These are phyloP conservation scores for Selaginella moellendorffii DNA, from an alignment of 75 land plant genomes.

Conservation along the genomic window DNA sequence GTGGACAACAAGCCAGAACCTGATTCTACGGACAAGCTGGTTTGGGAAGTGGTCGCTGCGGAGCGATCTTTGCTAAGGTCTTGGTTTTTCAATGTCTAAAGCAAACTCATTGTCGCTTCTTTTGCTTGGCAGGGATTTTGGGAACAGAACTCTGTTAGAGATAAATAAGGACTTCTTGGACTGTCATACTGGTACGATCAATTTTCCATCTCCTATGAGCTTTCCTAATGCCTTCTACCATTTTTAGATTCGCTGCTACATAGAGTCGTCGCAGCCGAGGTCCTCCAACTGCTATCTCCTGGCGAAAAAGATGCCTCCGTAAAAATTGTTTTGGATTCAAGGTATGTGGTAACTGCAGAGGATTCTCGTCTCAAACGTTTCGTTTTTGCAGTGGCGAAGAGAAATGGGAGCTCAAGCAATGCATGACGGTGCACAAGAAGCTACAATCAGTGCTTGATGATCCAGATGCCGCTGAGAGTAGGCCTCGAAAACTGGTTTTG, in stretches of 20 bases:
- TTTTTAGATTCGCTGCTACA: constrained; percentile 72
- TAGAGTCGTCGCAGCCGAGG: constrained; percentile 91
- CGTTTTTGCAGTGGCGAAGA: constrained; percentile 10
- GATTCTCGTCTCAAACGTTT: background rate
- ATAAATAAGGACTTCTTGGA: constrained; percentile 52
- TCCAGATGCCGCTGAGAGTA: constrained; percentile 71
- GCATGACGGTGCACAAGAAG: constrained; percentile 59
- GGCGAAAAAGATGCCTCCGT: constrained; percentile 50
- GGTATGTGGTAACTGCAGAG: background rate
- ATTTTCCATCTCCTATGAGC: background rate
- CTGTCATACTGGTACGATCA: constrained; percentile 46
- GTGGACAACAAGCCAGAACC: constrained; percentile 44
- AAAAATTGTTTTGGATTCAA: constrained; percentile 61
- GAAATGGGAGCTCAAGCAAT: constrained; percentile 65
- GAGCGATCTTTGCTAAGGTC: constrained; percentile 66
- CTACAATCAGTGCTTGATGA: constrained; percentile 44
- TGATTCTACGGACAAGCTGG: constrained; percentile 50
- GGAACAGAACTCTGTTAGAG: constrained; percentile 34
- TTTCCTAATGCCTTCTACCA: background rate
- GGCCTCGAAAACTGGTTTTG: no score
- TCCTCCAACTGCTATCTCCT: constrained; percentile 55
- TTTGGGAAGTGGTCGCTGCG: constrained; percentile 53
- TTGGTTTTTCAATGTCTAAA: background rate
- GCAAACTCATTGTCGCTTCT: background rate
- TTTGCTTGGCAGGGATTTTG: constrained; percentile 16